Evolutionary conservation across 2,329 filamentous ascomycete genomes (phyloP).

Genomic region (Colletotrichum tropicale): DNA sequence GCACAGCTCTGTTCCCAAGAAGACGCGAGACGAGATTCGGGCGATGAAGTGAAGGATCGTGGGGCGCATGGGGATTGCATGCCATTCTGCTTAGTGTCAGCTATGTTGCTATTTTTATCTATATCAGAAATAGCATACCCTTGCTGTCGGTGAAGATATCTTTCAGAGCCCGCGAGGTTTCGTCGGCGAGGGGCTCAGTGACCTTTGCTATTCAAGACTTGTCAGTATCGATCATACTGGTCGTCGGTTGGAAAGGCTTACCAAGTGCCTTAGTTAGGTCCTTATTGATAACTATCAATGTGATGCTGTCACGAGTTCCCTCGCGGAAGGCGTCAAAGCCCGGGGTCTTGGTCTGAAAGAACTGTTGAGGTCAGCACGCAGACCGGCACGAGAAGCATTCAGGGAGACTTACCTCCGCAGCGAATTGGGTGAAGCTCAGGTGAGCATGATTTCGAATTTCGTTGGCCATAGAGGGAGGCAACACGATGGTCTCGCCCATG

Average conservation of each 20-base stretch:
- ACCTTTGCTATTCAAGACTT: neutral
- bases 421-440: neutral
- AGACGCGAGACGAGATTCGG: constrained; percentile 53
- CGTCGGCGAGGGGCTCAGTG: constrained; percentile 3
- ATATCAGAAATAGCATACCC: neutral
- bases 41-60: constrained; percentile 40
- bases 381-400: no score
- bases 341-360: neutral
- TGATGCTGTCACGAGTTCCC: neutral
- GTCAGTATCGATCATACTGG: neutral
- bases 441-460: neutral
- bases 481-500: neutral
- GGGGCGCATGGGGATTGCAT: neutral
- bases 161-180: neutral
- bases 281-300: neutral
- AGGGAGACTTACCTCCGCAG: neutral
- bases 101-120: rapidly evolving
- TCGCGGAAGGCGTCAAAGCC: constrained; percentile 1
- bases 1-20: constrained; percentile 48
- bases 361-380: neutral
- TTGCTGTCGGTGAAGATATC: neutral
- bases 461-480: constrained; percentile 1
- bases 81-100: constrained; percentile 23
- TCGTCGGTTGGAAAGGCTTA: neutral
- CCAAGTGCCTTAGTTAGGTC: constrained; percentile 3